Evolutionary conservation across 2,329 filamentous ascomycete genomes (phyloP).

Genomic region (Diaporthe aspalathi): DNA sequence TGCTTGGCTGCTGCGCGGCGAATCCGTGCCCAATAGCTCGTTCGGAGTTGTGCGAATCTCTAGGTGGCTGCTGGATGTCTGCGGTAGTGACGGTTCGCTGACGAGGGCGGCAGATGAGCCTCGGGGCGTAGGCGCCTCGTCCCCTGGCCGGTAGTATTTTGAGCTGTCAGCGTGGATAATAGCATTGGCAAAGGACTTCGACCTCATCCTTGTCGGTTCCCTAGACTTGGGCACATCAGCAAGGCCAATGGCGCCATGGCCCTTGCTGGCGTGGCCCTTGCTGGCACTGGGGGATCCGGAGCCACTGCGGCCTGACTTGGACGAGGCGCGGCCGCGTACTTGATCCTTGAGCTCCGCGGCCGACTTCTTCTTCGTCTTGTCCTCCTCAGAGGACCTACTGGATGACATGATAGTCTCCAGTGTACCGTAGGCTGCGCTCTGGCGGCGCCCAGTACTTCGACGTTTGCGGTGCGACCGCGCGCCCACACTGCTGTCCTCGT

Average conservation of each 20-base stretch:
- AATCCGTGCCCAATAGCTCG: constrained; percentile 40
- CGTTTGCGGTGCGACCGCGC: constrained; percentile 53
- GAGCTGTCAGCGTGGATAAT: constrained; percentile 55
- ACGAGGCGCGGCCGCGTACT: constrained; percentile 61
- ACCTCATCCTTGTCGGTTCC: constrained; percentile 48
- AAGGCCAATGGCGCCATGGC: constrained; percentile 37
- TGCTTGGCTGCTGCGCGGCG: constrained; percentile 43
- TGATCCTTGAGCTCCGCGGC: constrained; percentile 67
- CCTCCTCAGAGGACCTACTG: constrained; percentile 72
- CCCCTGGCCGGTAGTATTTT: constrained; percentile 47
- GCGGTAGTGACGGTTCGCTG: constrained; percentile 67
- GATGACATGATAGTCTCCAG: constrained; percentile 76
- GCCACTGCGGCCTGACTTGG: constrained; percentile 47
- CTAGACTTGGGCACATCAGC: constrained; percentile 8
- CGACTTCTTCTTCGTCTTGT: constrained; percentile 69
- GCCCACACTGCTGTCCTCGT: constrained; percentile 56
- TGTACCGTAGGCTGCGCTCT: constrained; percentile 69
- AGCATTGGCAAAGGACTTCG: constrained; percentile 58
- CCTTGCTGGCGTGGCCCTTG: constrained; percentile 41
- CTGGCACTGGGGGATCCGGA: constrained; percentile 42
- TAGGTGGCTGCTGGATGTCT: constrained; percentile 65
- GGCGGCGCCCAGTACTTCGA: constrained; percentile 56
- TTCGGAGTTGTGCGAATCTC: constrained; percentile 55
- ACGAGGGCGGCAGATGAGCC: constrained; percentile 58
- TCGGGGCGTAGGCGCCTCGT: constrained; percentile 47